These are phyloP conservation scores for Nothophaeocryptopus gaeumannii DNA, from an alignment of 2,329 filamentous ascomycete genomes.

Conservation along the genomic window DNA sequence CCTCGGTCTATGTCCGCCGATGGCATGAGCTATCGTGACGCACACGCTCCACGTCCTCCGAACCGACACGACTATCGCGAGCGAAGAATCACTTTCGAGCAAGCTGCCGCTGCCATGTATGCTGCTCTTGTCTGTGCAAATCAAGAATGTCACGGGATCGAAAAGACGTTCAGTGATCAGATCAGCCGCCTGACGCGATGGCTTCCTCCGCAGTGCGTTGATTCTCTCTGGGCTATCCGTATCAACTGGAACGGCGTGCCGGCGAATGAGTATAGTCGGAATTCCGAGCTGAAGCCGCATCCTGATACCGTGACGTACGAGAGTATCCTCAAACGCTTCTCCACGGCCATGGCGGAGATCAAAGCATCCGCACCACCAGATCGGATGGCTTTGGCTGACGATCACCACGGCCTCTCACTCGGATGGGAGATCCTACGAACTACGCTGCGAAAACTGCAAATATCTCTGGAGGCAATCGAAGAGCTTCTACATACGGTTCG, in stretches of 20 bases:
- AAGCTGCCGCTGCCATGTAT: slow-evolving; percentile 16
- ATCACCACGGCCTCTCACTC: not conserved
- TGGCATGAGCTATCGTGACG: slow-evolving; percentile 1
- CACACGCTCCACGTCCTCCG: not conserved
- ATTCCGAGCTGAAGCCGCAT: not conserved
- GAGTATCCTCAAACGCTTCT: slow-evolving; percentile 11
- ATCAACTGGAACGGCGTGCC: slow-evolving; percentile 16
- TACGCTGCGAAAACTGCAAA: slow-evolving; percentile 19
- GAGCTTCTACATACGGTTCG: slow-evolving; percentile 17
- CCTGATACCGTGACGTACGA: slow-evolving; percentile 5
- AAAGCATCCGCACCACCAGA: slow-evolving; percentile 13
- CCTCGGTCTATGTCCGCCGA: slow-evolving; percentile 3
- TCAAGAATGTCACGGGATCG: slow-evolving; percentile 15
- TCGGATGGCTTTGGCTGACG: not conserved
- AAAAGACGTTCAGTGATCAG: slow-evolving; percentile 11
- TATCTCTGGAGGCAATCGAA: slow-evolving; percentile 21
- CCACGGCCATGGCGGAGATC: slow-evolving; percentile 11
- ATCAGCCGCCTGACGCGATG: slow-evolving; percentile 10
- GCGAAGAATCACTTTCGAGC: slow-evolving; percentile 11
- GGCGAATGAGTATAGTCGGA: not conserved
- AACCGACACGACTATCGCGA: not conserved
- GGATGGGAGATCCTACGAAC: slow-evolving; percentile 19
- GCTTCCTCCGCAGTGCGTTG: slow-evolving; percentile 14
- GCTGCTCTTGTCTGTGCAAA: slow-evolving; percentile 17
- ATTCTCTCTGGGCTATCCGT: slow-evolving; percentile 17